Conservation (phyloP, 768 basidiomycete species). For the Candolleomyces eurysporus region DNA sequence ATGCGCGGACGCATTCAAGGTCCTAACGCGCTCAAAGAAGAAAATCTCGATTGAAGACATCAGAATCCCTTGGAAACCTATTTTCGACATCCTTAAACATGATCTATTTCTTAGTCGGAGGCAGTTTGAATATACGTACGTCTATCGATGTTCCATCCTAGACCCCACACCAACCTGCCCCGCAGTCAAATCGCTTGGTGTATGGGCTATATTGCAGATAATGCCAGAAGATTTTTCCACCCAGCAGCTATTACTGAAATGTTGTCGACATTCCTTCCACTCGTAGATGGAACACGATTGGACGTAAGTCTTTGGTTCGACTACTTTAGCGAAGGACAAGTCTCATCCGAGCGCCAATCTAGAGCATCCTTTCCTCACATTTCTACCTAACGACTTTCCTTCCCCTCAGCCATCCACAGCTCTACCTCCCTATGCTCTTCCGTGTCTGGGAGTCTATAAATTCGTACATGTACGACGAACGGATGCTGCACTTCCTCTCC, state of each 20-base stretch:
- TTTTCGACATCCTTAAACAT: conserved; percentile 65
- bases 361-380: conserved; percentile 78
- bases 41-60: conserved; percentile 76
- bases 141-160: conserved; percentile 7
- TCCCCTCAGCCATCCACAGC: conserved; percentile 80
- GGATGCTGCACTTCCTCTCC: conserved; percentile 83
- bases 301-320: conserved; percentile 48
- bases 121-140: conserved; percentile 78
- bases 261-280: conserved; percentile 82
- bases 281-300: conserved; percentile 69
- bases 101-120: conserved; percentile 76
- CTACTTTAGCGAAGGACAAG: not conserved
- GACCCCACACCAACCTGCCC: conserved; percentile 6
- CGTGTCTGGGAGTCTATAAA: conserved; percentile 87
- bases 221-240: conserved; percentile 81
- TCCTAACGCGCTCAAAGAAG: conserved; percentile 64
- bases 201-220: conserved; percentile 69
- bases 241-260: conserved; percentile 85
- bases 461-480: conserved; percentile 86
- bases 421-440: conserved; percentile 81
- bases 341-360: conserved; percentile 13
- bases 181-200: conserved; percentile 72
- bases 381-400: conserved; percentile 86
- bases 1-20: conserved; percentile 60
- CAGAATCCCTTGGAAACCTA: conserved; percentile 79